Evolutionary conservation across 352 stramenopile species (phyloP), one percentile per base, ranked within the genome.

Genomic region (Globisporangium parvum): DNA sequence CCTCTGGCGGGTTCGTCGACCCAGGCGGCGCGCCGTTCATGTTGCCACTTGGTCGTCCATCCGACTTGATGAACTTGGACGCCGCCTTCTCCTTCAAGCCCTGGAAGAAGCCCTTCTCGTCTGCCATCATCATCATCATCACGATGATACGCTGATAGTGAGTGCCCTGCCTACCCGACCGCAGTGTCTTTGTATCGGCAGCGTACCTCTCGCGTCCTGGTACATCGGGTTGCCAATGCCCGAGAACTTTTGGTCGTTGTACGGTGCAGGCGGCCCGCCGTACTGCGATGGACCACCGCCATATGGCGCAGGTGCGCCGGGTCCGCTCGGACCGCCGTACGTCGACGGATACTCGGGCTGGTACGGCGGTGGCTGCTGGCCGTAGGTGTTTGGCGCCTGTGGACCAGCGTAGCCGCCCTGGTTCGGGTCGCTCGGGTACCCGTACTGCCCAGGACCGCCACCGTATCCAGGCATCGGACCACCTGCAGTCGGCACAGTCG

Each of bases 191-290:
- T 44, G 20, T 44, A 24, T 24, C 17, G 6, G 51, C 18, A 8
- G 23, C 46, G 12, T 57, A 87, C 79, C 72, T 60, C 82, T 71
- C 31, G 92, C 88, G 66, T 98, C 92, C 50, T 91, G 75, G 63
- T 96, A 98, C 80, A 96, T 95, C 8, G 94, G 91, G 66, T 98
- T 98, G 28, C 94, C 94, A 71, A 98, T 96, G 31, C 94, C 94
- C 26, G 93, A 82, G 60, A 98, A 95, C 56, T 93, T 79, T 59
- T 86, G 66, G 45, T 90, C 76, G 60, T 83, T 80, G 53, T 80
- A 77, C n/a, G 71, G 76, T 26, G 70, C 71, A 9, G 73, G 75
- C 0, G 65, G 70, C 54, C 63, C 73, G 41, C 75, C 75, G 46
- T 79, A 81, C 55, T 63, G 60, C 15, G 61, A 63, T 14, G 68